Evolutionary conservation across 1,139 yeast species (phyloP), one percentile per base, ranked within the genome.

Genomic region (Pichia sp.): DNA sequence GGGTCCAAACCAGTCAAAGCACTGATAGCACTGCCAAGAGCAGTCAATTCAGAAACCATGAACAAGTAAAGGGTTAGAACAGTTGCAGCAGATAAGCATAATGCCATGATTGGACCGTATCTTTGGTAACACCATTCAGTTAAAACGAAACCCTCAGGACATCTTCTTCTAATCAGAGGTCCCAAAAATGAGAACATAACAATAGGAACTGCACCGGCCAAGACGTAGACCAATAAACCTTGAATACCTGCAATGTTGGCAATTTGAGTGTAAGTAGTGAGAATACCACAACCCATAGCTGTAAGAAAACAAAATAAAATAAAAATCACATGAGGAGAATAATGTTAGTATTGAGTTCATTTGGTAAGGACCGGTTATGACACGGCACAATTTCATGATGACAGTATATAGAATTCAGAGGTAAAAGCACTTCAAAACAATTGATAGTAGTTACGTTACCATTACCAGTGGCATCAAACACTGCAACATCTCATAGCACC

Each of bases 81-180:
- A 3, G 96, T 86, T 59, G 87, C 85, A 34, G 77, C 77, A 5
- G 94, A 79, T 38, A 88, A 62, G 50, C 84, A 85, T 46, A 85
- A 64, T 1, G 84, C 82, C 6, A 94, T 69, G 16, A 79, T 60
- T 6, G 67, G 55, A 2, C 96, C 97, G 53, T 69, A 88, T 45
- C 96, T 67, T 29, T 74, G 76, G 52, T 85, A 72, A 12, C 85
- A 93, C 97, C 97, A 88, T 56, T 87, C 96, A n/a, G 96, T 85
- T 46, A 88, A 65, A 28, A 88, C 86, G 55, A 88, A 88, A 5
- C 96, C 97, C 9, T 83, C 77, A 1, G 97, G 96, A 52, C 95
- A 84, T 48, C 72, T 72, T 42, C 65, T 71, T 48, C 96, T 68
- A 44, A 88, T 80, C 11, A 77, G 56, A 0, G 96, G 96, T 0